A percentile compares a stretch with the other conserved stretches of the same genome.
Conservation (phyloP, 805 yeast genomes). For the Sugiyamaella marilandica region DNA sequence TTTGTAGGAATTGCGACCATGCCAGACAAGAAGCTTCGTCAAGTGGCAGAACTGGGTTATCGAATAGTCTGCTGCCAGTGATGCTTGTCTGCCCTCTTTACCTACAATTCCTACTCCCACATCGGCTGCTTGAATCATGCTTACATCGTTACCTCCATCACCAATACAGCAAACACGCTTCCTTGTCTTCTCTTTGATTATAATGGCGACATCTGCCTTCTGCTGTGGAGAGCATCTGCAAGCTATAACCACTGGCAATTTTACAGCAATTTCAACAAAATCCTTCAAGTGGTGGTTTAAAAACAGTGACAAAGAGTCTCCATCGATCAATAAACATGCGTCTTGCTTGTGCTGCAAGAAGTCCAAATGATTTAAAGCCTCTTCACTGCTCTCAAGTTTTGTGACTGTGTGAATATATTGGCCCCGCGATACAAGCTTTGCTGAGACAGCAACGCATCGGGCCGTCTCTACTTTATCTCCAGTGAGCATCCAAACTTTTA, state of each 20-base stretch:
- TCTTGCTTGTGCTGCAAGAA: conserved; percentile 58
- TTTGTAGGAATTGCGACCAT: conserved; percentile 95
- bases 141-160: conserved; percentile 98
- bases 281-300: conserved; percentile 60
- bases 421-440: conserved; percentile 87
- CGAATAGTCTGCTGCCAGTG: conserved; percentile 94
- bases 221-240: conserved; percentile 99
- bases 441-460: conserved; percentile 93
- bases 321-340: conserved; percentile 83
- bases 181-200: conserved; percentile 73
- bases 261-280: conserved; percentile 71
- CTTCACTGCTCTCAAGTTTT: conserved; percentile 50
- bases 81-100: conserved; percentile 96
- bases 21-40: conserved; percentile 88
- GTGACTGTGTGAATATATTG: conserved; percentile 88
- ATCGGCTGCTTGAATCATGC: conserved; percentile 98
- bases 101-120: conserved; percentile 99
- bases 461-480: conserved; percentile 99
- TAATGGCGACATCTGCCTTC: conserved; percentile 87
- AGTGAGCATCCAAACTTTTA: conserved; percentile 98
- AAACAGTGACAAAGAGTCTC: conserved; percentile 76
- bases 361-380: conserved; percentile 74
- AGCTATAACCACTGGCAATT: conserved; percentile 91
- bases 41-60: conserved; percentile 86
- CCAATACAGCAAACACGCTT: conserved; percentile 97